A percentile compares a stretch with the other conserved stretches of the same genome.
Conservation (phyloP, 108 stramenopile species). For the Stephanodiscus minutulus region DNA sequence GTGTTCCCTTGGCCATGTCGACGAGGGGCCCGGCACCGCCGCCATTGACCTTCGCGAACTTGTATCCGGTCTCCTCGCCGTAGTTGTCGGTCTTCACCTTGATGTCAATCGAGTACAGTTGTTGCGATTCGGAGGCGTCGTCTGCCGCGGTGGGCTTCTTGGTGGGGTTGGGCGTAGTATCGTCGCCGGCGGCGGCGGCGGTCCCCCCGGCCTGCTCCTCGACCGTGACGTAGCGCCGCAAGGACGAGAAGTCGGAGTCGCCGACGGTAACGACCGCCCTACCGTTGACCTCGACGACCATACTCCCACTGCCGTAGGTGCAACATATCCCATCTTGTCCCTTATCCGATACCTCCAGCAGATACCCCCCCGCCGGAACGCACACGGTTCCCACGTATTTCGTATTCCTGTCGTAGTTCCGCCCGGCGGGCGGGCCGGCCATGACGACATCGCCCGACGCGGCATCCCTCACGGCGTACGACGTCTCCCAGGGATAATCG, state of each 20-base stretch:
- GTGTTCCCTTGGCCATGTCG: not conserved
- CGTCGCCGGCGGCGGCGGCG: not conserved
- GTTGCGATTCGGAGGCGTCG: not conserved
- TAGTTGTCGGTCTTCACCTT: conserved; percentile 29
- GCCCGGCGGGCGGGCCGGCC: conserved; percentile 12
- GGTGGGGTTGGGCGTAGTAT: not conserved
- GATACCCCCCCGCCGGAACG: conserved; percentile 4
- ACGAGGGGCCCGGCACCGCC: not conserved
- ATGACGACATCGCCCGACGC: not conserved
- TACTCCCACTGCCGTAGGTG: conserved; percentile 3
- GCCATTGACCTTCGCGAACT: not conserved
- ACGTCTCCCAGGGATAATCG: conserved; percentile 17
- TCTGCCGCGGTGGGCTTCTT: not conserved
- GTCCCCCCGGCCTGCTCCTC: no score
- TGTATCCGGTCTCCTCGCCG: conserved; percentile 28
- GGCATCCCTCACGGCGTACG: conserved; percentile 5
- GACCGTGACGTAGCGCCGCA: not conserved
- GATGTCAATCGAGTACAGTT: conserved; percentile 7
- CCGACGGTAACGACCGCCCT: not conserved
- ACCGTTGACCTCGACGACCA: conserved; percentile 10
- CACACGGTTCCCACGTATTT: conserved; percentile 10
- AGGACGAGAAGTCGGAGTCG: conserved; percentile 4
- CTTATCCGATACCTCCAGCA: not conserved
- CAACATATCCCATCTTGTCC: conserved; percentile 20
- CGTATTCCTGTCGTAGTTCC: conserved; percentile 15